Conservation (phyloP, 2,329 filamentous ascomycete genomes). For the Fusarium sp. region DNA sequence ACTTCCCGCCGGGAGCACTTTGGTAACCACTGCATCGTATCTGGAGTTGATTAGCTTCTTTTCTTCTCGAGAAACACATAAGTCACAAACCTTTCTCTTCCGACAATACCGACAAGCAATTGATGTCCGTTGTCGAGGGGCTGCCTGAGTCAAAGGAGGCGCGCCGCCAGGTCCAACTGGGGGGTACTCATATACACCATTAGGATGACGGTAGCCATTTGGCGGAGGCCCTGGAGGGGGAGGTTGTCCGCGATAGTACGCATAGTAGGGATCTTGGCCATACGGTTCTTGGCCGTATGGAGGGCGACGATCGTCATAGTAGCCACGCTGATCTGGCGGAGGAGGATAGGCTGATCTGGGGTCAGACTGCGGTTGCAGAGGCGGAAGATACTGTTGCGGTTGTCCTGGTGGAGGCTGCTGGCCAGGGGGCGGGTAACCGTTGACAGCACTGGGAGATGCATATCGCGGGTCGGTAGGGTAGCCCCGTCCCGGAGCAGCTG, state of each 20-base stretch:
- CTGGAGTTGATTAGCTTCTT: constrained; percentile 51
- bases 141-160: constrained; percentile 62
- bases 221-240: constrained; percentile 50
- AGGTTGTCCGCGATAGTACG: constrained; percentile 48
- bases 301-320: constrained; percentile 55
- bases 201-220: constrained; percentile 49
- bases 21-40: constrained; percentile 73
- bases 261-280: constrained; percentile 53
- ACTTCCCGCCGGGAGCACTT: constrained; percentile 70
- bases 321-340: constrained; percentile 57
- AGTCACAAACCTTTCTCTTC: constrained; percentile 67
- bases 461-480: constrained; percentile 56
- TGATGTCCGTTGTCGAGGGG: constrained; percentile 69
- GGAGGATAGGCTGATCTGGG: constrained; percentile 55
- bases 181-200: constrained; percentile 52
- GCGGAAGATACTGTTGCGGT: constrained; percentile 54
- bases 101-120: constrained; percentile 72
- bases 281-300: constrained; percentile 55
- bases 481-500: constrained; percentile 51
- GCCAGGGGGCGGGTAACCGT: constrained; percentile 61
- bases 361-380: constrained; percentile 55
- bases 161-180: constrained; percentile 54
- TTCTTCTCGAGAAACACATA: background rate
- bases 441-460: constrained; percentile 60
- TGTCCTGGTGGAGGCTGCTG: constrained; percentile 45